phyloP scores from a whole-genome alignment of 2,329 filamentous ascomycete genomes.

The Zasmidium angulare region DNA sequence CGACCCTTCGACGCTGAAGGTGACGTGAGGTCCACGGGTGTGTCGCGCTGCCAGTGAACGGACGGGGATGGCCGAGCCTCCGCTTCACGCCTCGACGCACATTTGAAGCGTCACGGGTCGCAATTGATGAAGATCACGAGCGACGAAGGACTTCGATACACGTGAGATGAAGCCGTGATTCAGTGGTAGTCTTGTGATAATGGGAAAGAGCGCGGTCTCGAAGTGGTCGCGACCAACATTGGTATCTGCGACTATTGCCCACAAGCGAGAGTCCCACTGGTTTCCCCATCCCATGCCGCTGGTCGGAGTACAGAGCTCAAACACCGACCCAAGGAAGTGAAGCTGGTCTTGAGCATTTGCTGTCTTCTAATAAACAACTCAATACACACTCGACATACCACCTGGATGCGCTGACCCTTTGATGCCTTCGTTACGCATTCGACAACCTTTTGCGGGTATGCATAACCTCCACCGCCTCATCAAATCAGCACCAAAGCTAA shows the following conservation, averaged over 20 bases:
- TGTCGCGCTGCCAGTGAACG: background rate
- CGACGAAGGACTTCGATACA: background rate
- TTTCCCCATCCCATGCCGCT: background rate
- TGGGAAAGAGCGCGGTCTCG: background rate
- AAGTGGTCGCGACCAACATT: background rate
- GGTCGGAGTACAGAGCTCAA: background rate
- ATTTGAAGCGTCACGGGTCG: background rate
- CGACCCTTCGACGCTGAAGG: background rate
- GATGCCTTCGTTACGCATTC: conserved; percentile 70
- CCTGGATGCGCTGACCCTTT: conserved; percentile 11
- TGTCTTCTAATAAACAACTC: background rate
- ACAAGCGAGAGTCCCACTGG: background rate
- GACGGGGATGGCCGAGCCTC: background rate
- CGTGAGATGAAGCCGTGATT: background rate
- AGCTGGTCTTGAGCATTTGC: background rate
- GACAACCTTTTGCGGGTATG: conserved; percentile 81
- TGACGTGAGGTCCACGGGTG: conserved; percentile 5
- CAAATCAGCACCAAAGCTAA: conserved; percentile 7
- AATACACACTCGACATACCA: background rate
- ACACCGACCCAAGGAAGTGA: background rate
- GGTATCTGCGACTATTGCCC: background rate
- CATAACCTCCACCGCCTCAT: conserved; percentile 33
- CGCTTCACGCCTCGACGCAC: background rate
- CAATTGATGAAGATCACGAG: background rate
- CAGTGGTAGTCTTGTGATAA: background rate